phyloP scores from a whole-genome alignment of 768 basidiomycete genomes.

The Scleroderma bovista region DNA sequence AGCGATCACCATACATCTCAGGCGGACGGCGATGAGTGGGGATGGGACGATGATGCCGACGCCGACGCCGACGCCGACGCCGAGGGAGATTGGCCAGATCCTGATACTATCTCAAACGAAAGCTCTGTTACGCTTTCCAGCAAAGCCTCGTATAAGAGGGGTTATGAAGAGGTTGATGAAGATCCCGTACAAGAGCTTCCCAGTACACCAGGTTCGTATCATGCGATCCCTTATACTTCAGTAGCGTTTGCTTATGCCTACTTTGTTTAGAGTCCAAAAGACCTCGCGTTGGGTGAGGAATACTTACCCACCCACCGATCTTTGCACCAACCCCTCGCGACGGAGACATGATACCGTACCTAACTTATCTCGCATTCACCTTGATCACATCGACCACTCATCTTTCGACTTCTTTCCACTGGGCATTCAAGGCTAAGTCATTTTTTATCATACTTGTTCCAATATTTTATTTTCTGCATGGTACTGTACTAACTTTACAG shows the following conservation, averaged over 20 bases:
- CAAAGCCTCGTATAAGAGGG: slow-evolving; percentile 44
- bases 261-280: slow-evolving; percentile 38
- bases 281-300: slow-evolving; percentile 33
- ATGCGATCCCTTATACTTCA: background rate
- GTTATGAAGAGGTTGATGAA: slow-evolving; percentile 44
- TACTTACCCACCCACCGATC: background rate
- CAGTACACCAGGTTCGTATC: slow-evolving; percentile 42
- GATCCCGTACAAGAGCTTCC: slow-evolving; percentile 28
- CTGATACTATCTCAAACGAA: slow-evolving; percentile 43
- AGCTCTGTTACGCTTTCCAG: slow-evolving; percentile 56
- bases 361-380: slow-evolving; percentile 25
- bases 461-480: slow-evolving; percentile 3
- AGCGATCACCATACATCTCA: slow-evolving; percentile 13
- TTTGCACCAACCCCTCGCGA: background rate
- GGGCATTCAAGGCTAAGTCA: slow-evolving; percentile 26
- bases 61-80: slow-evolving; percentile 45
- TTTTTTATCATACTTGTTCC: slow-evolving; percentile 3
- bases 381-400: background rate
- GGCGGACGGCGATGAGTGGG: slow-evolving; percentile 19
- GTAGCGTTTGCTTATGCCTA: background rate
- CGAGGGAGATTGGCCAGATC: slow-evolving; percentile 38
- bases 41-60: slow-evolving; percentile 34
- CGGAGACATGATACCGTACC: background rate
- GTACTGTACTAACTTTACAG: slow-evolving; percentile 29
- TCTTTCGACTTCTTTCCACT: slow-evolving; percentile 7